Evolutionary conservation across 108 stramenopile species (phyloP).

Genomic region (Cyclostephanos tholiformis): DNA sequence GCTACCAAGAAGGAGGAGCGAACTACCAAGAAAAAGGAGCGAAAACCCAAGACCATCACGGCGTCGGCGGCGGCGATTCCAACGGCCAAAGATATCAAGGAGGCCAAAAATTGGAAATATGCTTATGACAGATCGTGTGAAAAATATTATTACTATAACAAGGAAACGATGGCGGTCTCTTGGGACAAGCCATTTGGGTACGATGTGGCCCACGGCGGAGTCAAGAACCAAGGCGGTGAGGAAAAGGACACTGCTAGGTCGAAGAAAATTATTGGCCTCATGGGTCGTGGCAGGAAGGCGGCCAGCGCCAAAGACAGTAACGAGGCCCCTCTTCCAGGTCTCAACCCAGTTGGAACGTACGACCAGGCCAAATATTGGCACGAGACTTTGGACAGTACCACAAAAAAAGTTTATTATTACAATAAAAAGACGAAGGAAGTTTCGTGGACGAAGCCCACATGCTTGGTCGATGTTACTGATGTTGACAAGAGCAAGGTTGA

Average conservation of each 20-base stretch:
- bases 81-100: slow-evolving; percentile 11
- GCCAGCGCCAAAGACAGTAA: slow-evolving; percentile 1
- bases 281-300: slow-evolving; percentile 2
- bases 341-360: slow-evolving; percentile 7
- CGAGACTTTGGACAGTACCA: slow-evolving; percentile 35
- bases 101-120: slow-evolving; percentile 24
- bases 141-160: slow-evolving; percentile 34
- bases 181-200: slow-evolving; percentile 34
- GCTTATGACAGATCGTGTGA: slow-evolving; percentile 8
- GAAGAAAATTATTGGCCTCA: not conserved
- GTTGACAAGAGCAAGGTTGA: not conserved
- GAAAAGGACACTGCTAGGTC: not conserved
- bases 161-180: slow-evolving; percentile 9
- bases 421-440: slow-evolving; percentile 70
- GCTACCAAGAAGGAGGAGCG: not conserved
- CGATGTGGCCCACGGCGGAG: slow-evolving; percentile 9
- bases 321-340: not conserved
- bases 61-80: not conserved
- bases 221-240: not conserved
- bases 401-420: slow-evolving; percentile 71
- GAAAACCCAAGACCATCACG: not conserved
- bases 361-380: slow-evolving; percentile 44
- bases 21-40: not conserved
- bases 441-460: slow-evolving; percentile 73
- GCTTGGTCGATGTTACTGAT: slow-evolving; percentile 23